These are phyloP conservation scores for Protea cynaroides DNA, from an alignment of 164 flowering plant species.

Conservation along the genomic window DNA sequence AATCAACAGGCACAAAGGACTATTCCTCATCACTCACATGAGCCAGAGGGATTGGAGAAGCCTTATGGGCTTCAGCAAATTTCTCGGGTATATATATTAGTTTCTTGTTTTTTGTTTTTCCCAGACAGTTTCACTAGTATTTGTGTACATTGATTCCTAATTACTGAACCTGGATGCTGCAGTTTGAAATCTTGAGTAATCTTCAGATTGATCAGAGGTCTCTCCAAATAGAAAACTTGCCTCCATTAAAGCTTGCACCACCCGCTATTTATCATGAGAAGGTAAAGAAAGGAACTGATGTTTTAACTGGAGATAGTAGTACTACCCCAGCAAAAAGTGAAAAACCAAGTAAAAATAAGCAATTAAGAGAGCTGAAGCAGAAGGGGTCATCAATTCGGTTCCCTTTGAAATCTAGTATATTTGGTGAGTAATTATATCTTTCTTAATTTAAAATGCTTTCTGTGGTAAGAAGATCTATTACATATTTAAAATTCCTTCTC, in stretches of 20 bases:
- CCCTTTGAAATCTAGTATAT: constrained; percentile 64
- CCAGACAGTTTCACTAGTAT: neutral
- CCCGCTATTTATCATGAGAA: constrained; percentile 94
- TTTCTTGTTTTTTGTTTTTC: neutral
- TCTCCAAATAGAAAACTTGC: constrained; percentile 57
- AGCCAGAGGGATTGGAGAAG: constrained; percentile 50
- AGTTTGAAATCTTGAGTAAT: constrained; percentile 78
- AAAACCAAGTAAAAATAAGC: constrained; percentile 40
- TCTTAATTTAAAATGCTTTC: neutral
- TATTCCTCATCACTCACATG: constrained; percentile 34
- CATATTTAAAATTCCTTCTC: too few species aligned
- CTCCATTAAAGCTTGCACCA: constrained; percentile 86
- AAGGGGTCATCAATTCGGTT: constrained; percentile 69
- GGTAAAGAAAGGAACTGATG: constrained; percentile 56
- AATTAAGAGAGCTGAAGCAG: too few species aligned
- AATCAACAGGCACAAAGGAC: constrained; percentile 34
- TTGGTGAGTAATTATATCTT: constrained; percentile 44
- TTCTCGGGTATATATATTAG: constrained; percentile 63
- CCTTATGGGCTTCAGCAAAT: constrained; percentile 53
- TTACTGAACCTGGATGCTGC: constrained; percentile 27
- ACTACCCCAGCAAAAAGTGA: constrained; percentile 26
- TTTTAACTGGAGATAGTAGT: constrained; percentile 53
- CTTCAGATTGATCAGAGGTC: constrained; percentile 54
- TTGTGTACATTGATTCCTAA: neutral
- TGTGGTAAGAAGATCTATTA: too few species aligned